phyloP scores from a whole-genome alignment of 1,139 yeast genomes.

The Diutina rugosa region DNA sequence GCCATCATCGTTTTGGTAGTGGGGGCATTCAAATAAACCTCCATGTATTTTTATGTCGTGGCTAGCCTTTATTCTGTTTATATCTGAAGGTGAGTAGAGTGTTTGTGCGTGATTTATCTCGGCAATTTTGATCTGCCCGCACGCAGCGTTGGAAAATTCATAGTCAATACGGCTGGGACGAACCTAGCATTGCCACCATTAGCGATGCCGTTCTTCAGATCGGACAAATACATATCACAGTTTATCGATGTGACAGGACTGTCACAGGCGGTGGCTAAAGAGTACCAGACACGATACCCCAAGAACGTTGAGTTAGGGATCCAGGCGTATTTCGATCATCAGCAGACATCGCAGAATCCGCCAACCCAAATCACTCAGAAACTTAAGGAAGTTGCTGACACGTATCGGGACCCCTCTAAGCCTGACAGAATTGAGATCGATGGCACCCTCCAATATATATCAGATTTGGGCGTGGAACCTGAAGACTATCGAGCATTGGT shows the following conservation, averaged over 20 bases:
- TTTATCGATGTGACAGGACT: conserved; percentile 21
- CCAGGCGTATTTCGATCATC: conserved; percentile 13
- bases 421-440: conserved; percentile 42
- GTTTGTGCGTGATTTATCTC: not conserved
- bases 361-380: not conserved
- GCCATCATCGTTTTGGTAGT: not conserved
- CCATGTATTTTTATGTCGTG: not conserved
- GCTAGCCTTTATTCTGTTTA: not conserved
- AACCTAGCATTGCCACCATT: not conserved
- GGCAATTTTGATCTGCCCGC: not conserved
- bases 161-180: not conserved
- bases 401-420: conserved; percentile 17
- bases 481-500: conserved; percentile 65
- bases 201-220: not conserved
- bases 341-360: not conserved
- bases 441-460: conserved; percentile 59
- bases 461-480: conserved; percentile 54
- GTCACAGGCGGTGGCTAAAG: conserved; percentile 13
- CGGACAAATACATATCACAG: conserved; percentile 9
- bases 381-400: conserved; percentile 13
- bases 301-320: conserved; percentile 20
- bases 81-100: not conserved
- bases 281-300: conserved; percentile 13
- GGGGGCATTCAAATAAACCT: not conserved
- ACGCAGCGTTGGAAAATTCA: not conserved